Conservation (phyloP, 495 filamentous ascomycete species). For the Daldinia bambusicola region DNA sequence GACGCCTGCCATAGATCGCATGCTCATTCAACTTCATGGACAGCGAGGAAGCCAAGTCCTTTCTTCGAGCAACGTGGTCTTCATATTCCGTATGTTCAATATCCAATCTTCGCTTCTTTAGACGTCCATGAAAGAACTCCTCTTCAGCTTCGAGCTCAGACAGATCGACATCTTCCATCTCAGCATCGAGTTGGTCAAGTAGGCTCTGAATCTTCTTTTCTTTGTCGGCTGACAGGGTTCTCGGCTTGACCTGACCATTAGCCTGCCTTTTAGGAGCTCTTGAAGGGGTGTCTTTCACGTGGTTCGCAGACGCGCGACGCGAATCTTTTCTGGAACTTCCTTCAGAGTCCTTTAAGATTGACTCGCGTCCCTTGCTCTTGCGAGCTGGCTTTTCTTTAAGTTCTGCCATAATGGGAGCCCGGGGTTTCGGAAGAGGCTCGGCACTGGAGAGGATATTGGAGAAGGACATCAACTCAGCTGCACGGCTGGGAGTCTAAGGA, state of each 20-base stretch:
- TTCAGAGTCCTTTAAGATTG: constrained; percentile 52
- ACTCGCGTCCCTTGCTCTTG: constrained; percentile 58
- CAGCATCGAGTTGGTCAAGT: constrained; percentile 73
- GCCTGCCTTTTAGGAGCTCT: constrained; percentile 62
- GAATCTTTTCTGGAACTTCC: constrained; percentile 53
- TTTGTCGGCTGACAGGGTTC: constrained; percentile 69
- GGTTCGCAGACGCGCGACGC: constrained; percentile 54
- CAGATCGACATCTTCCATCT: constrained; percentile 73
- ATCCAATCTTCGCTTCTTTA: constrained; percentile 71
- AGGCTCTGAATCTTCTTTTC: constrained; percentile 72
- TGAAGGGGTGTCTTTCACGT: constrained; percentile 57
- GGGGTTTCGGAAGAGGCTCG: constrained; percentile 66
- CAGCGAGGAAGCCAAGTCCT: constrained; percentile 48
- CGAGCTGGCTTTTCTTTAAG: constrained; percentile 48
- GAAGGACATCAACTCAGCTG: constrained; percentile 88
- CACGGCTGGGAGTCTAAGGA: constrained; percentile 69
- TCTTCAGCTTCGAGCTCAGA: constrained; percentile 69
- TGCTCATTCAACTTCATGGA: constrained; percentile 57
- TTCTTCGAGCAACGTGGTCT: constrained; percentile 64
- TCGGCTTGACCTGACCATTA: constrained; percentile 64
- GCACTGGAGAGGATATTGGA: constrained; percentile 86
- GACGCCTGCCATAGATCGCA: constrained; percentile 59
- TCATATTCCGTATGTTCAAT: constrained; percentile 66
- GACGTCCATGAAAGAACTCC: constrained; percentile 62
- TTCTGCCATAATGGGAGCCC: constrained; percentile 53